phyloP scores from a whole-genome alignment of 768 basidiomycete species.

The Hericium erinaceus region DNA sequence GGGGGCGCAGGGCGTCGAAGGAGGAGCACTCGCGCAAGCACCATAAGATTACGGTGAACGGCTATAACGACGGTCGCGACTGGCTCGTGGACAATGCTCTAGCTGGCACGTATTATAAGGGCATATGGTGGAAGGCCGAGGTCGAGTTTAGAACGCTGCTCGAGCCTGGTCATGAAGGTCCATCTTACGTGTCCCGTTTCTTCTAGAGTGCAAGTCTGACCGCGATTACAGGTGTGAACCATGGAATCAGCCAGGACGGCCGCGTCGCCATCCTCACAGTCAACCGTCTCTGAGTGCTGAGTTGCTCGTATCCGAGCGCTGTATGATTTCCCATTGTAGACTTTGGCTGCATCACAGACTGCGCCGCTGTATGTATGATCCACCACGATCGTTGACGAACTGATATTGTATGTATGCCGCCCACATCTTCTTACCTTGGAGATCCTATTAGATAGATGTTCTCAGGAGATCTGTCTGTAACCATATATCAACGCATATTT shows the following conservation, averaged over 20 bases:
- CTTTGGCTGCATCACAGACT: neutral
- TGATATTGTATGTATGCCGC: neutral
- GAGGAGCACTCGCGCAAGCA: constrained; percentile 59
- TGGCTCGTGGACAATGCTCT: constrained; percentile 62
- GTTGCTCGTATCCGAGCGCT: neutral
- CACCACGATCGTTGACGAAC: neutral
- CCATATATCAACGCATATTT: neutral
- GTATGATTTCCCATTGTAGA: neutral
- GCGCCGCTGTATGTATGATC: neutral
- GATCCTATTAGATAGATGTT: neutral
- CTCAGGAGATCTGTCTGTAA: neutral
- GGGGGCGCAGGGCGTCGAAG: constrained; percentile 50
- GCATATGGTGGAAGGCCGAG: constrained; percentile 66
- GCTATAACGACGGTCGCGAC: constrained; percentile 79
- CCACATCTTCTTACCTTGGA: neutral
- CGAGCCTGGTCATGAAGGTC: constrained; percentile 60
- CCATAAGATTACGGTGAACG: constrained; percentile 69
- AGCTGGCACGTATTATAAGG: constrained; percentile 50
- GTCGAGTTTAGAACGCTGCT: constrained; percentile 68
- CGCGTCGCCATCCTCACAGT: constrained; percentile 73
- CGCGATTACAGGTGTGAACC: constrained; percentile 54
- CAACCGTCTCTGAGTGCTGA: constrained; percentile 26
- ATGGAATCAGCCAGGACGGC: constrained; percentile 75
- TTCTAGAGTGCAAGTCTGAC: neutral
- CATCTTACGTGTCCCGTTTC: constrained; percentile 7